Evolutionary conservation across 202 grass and related monocot genomes (phyloP).

Genomic region (Brachypodium distachyon): DNA sequence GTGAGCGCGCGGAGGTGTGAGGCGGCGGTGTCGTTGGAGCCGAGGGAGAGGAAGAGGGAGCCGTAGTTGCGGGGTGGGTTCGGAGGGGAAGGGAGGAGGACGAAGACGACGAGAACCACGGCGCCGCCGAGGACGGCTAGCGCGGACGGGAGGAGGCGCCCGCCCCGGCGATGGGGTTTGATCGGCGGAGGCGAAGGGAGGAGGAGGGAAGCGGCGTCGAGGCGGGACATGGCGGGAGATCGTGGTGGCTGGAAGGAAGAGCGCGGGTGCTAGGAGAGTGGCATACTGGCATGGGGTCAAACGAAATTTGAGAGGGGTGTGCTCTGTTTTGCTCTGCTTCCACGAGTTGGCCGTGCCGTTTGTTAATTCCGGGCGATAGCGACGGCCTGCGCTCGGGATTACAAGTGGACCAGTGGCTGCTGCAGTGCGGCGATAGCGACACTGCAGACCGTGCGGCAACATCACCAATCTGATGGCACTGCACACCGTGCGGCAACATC

Average conservation of each 20-base stretch:
- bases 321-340: not conserved
- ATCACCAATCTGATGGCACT: too few species aligned
- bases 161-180: not conserved
- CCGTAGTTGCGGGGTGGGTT: conserved; percentile 15
- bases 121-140: conserved; percentile 11
- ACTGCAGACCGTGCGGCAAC: too few species aligned
- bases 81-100: conserved; percentile 20
- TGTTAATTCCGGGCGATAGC: not conserved
- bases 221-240: conserved; percentile 17
- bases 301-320: not conserved
- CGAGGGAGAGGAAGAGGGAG: conserved; percentile 57
- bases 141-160: not conserved
- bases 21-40: conserved; percentile 58
- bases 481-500: too few species aligned
- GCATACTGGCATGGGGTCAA: too few species aligned
- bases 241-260: not conserved
- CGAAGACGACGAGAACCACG: conserved; percentile 11
- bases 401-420: too few species aligned
- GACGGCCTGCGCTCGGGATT: not conserved
- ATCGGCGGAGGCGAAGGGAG: not conserved
- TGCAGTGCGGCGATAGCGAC: too few species aligned
- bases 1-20: conserved; percentile 54
- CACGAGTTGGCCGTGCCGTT: not conserved
- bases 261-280: not conserved
- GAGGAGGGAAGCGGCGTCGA: conserved; percentile 11